Evolutionary conservation across 2,329 filamentous ascomycete genomes (phyloP).

Genomic region (Botrytis hyacinthi): DNA sequence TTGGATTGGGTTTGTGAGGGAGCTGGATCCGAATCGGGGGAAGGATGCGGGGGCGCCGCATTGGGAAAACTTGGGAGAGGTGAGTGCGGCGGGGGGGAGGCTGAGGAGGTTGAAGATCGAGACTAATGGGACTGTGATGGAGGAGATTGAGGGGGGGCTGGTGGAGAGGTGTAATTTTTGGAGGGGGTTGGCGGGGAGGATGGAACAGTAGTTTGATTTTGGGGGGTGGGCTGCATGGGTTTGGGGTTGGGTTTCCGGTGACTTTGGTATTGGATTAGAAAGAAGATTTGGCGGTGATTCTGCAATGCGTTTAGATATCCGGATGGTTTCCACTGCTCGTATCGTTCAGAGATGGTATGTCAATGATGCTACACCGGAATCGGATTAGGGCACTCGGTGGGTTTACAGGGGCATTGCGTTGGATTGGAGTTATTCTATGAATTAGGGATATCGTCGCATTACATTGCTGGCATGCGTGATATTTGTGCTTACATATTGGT

Average conservation of each 20-base stretch:
- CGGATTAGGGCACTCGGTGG: neutral
- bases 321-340: neutral
- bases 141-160: neutral
- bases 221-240: no score
- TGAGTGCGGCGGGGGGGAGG: constrained; percentile 20
- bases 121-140: constrained; percentile 24
- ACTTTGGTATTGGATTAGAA: neutral
- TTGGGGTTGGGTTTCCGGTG: neutral
- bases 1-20: constrained; percentile 46
- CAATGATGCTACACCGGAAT: neutral
- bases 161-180: constrained; percentile 4
- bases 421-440: neutral
- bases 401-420: neutral
- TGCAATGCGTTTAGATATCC: neutral
- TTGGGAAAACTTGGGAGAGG: constrained; percentile 33
- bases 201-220: neutral
- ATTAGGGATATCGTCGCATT: neutral
- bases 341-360: neutral
- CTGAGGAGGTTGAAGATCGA: constrained; percentile 32
- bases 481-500: neutral
- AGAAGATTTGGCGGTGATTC: neutral
- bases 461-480: neutral
- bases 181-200: neutral
- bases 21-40: constrained; percentile 42
- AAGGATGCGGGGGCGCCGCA: constrained; percentile 34